phyloP scores from a whole-genome alignment of 2,329 filamentous ascomycete genomes.

The Aureobasidium sp. region DNA sequence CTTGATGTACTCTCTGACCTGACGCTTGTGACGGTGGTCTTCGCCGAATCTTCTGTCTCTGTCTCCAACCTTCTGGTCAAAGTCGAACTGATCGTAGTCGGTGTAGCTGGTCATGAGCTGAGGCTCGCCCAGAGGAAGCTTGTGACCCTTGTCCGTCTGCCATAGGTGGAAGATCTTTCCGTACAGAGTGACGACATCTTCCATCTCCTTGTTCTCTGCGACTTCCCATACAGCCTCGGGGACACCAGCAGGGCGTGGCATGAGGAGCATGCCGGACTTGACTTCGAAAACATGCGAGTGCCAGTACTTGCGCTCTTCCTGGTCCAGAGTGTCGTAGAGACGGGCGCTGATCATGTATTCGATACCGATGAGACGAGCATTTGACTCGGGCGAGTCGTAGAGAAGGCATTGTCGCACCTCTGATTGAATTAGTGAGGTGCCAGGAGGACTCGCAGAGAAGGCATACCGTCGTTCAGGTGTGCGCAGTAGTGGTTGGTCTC shows the following conservation, averaged over 20 bases:
- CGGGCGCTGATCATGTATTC: conserved; percentile 77
- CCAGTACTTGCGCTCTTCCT: conserved; percentile 67
- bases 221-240: conserved; percentile 60
- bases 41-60: conserved; percentile 48
- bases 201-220: conserved; percentile 74
- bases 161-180: conserved; percentile 82
- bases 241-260: conserved; percentile 53
- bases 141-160: conserved; percentile 70
- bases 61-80: conserved; percentile 39
- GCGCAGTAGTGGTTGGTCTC: conserved; percentile 82
- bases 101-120: conserved; percentile 59
- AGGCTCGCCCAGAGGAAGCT: conserved; percentile 51
- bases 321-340: conserved; percentile 57
- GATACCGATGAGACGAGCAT: conserved; percentile 69
- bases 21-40: conserved; percentile 44
- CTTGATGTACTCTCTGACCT: conserved; percentile 45
- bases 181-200: conserved; percentile 63
- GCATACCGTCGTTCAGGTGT: conserved; percentile 55
- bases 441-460: neutral
- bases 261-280: conserved; percentile 70
- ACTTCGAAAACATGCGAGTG: conserved; percentile 71
- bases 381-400: conserved; percentile 61
- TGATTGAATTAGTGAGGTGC: conserved; percentile 17
- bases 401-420: conserved; percentile 80
- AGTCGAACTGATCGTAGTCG: conserved; percentile 39